Conservation (phyloP, 1,284 basidiomycete genomes). For the Pseudozyma pruni region DNA sequence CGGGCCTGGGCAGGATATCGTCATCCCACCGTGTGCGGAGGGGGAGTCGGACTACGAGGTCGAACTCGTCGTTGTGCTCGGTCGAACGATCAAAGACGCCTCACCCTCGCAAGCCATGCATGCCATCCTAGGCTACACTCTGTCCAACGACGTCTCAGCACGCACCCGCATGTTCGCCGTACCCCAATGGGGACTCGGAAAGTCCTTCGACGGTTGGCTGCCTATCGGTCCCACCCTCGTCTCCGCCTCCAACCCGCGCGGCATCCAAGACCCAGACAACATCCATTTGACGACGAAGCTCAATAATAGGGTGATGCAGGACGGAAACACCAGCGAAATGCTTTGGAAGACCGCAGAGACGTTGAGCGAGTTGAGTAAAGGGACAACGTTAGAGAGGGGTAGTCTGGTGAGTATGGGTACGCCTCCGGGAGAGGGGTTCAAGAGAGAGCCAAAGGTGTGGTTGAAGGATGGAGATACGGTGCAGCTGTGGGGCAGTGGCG, state of each 20-base stretch:
- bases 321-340: conserved; percentile 74
- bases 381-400: conserved; percentile 84
- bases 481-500: conserved; percentile 31
- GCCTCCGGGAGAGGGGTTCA: conserved; percentile 76
- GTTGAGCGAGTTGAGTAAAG: conserved; percentile 65
- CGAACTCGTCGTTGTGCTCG: conserved; percentile 53
- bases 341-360: conserved; percentile 60
- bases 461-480: conserved; percentile 81
- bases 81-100: conserved; percentile 37
- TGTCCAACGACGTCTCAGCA: conserved; percentile 52
- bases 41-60: conserved; percentile 58
- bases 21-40: conserved; percentile 39
- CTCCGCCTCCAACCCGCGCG: conserved; percentile 67
- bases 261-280: conserved; percentile 77
- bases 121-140: conserved; percentile 50
- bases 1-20: conserved; percentile 39
- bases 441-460: conserved; percentile 76
- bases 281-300: conserved; percentile 76
- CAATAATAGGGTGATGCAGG: conserved; percentile 78
- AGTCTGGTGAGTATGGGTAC: conserved; percentile 78
- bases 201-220: conserved; percentile 48
- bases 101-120: conserved; percentile 25
- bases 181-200: conserved; percentile 54
- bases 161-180: conserved; percentile 55
- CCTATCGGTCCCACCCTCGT: conserved; percentile 45